A percentile compares a stretch with the other conserved stretches of the same genome.
Evolutionary conservation across 306 rosid genomes (phyloP).

Genomic region (Lagenaria siceraria): DNA sequence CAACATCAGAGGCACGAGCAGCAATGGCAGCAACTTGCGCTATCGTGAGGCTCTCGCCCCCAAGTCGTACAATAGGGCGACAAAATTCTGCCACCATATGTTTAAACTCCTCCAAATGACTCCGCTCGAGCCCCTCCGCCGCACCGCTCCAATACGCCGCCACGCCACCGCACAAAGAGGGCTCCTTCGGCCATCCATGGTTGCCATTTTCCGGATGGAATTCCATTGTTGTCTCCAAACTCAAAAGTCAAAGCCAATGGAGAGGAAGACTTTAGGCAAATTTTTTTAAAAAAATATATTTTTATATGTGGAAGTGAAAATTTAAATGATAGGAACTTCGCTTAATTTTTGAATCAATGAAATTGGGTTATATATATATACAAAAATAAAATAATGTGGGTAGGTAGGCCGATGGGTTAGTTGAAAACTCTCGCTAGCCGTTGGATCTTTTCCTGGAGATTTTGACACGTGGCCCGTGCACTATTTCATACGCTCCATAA

Average conservation of each 20-base stretch:
- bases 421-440: constrained; percentile 37
- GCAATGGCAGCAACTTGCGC: not conserved
- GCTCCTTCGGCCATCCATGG: not conserved
- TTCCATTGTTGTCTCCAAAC: not conserved
- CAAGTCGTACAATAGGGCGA: not conserved
- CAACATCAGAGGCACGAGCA: not conserved
- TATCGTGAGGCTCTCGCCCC: not conserved
- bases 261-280: too few species aligned
- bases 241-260: not conserved
- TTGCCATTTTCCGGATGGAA: not conserved
- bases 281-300: too few species aligned
- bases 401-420: constrained; percentile 76
- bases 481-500: not conserved
- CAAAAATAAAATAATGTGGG: constrained; percentile 22
- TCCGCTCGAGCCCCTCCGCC: not conserved
- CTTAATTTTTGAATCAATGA: not conserved
- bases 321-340: not conserved
- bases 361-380: not conserved
- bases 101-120: not conserved
- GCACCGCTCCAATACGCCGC: not conserved
- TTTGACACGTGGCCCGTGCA: constrained; percentile 20
- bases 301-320: too few species aligned
- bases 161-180: not conserved
- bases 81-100: not conserved
- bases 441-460: constrained; percentile 31